Evolutionary conservation across 169 alveolate species (phyloP), one percentile per base, ranked within the genome.

Genomic region (Cryptosporidium andersoni): DNA sequence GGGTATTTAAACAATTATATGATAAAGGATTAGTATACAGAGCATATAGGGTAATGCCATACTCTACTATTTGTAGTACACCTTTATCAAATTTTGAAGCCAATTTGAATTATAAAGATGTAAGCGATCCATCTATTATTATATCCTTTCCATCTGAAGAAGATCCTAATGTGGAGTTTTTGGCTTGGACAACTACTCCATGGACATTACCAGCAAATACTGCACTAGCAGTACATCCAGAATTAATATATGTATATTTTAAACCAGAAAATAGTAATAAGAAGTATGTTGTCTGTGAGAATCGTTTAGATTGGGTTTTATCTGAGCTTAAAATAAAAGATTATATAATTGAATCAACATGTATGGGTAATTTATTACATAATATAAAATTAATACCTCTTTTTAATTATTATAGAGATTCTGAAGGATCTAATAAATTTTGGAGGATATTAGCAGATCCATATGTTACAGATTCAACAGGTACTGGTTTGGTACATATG

Each of bases 171-270:
- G 82, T 92, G 1, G 91, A 90, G 53, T 89, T 95, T 49, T 89
- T 97, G 2, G 99, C 99, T 47, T 98, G 99, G 99, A 98, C 99
- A 48, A 98, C 99, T 11, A 98, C 99, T 1, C 99, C 99, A 3
- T 98, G 99, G 99, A 98, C 99, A 0, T 94, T 98, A n/a, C 99
- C 99, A 0, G 91, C 98, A 39, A 98, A 98, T 90, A 88, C 97
- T 63, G 99, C 98, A 58, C 89, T 97, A 40, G 97, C 98, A 51
- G 97, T 96, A 40, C 93, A 97, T 91, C 98, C 98, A 36, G 93
- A 91, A 39, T 91, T 96, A 51, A 94, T 82, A 2, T 98, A 98
- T 90, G 92, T 96, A 9, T 93, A 94, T 65, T 81, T 97, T 36
- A 82, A 74, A 16, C 92, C 91, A 52, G 81, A 82, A 62, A 92